Conservation (phyloP, 495 filamentous ascomycete species). For the Apodospora peruviana region DNA sequence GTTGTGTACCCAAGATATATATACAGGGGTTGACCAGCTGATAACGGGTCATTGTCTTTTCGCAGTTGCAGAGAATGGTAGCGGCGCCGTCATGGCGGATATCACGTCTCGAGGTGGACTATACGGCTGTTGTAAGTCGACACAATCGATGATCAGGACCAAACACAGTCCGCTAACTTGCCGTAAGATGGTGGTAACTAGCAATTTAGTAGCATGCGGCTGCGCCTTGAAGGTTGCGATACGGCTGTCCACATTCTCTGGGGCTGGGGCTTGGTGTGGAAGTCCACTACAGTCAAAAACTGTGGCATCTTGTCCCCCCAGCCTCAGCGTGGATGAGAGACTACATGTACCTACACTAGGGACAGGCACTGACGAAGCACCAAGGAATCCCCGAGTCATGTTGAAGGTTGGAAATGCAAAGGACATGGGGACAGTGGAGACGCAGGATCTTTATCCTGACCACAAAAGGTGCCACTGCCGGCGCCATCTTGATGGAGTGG, state of each 20-base stretch:
- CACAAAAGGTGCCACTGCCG: conserved; percentile 67
- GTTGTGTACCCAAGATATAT: too few relatives aligned
- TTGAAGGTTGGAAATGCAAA: conserved; percentile 70
- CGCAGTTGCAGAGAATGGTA: conserved; percentile 95
- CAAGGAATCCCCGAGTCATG: conserved; percentile 59
- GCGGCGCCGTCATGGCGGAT: conserved; percentile 77
- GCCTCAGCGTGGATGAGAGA: conserved; percentile 68
- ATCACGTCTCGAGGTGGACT: conserved; percentile 69
- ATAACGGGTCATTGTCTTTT: too few relatives aligned
- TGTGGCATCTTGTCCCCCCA: too few relatives aligned
- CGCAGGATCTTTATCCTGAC: conserved; percentile 69
- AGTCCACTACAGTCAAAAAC: conserved; percentile 71
- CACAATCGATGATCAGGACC: too few relatives aligned
- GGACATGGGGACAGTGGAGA: conserved; percentile 71
- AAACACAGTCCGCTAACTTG: too few relatives aligned
- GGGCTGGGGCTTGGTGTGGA: conserved; percentile 85
- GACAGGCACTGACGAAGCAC: conserved; percentile 33
- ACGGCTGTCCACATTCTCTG: conserved; percentile 86
- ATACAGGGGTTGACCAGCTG: too few relatives aligned
- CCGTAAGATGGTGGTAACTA: conserved; percentile 71
- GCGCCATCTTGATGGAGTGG: conserved; percentile 84
- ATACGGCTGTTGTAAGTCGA: too few relatives aligned
- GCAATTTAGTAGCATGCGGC: conserved; percentile 70
- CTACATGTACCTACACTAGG: conserved; percentile 55
- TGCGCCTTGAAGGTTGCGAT: too few relatives aligned